Evolutionary conservation across 2,329 filamentous ascomycete species (phyloP).

Genomic region (Fusarium nelsonii): DNA sequence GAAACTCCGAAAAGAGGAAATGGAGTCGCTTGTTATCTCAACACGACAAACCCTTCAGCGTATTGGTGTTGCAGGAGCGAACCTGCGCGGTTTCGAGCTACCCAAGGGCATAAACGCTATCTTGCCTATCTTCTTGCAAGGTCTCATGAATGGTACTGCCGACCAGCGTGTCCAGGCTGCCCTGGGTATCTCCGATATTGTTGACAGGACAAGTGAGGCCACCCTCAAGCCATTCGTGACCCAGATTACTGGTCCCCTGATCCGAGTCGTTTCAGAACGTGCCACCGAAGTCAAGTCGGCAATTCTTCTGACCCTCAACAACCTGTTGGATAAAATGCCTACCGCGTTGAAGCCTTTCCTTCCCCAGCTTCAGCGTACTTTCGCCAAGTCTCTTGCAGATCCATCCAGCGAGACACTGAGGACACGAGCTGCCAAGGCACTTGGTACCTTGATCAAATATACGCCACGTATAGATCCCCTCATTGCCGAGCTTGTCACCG

Average conservation of each 20-base stretch:
- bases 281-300: conserved; percentile 97
- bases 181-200: conserved; percentile 93
- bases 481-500: conserved; percentile 92
- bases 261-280: conserved; percentile 96
- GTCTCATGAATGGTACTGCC: conserved; percentile 93
- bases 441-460: conserved; percentile 95
- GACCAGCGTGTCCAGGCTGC: conserved; percentile 94
- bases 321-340: conserved; percentile 95
- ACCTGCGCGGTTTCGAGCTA: conserved; percentile 87
- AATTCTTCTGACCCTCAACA: conserved; percentile 93
- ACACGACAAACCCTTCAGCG: conserved; percentile 88
- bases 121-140: conserved; percentile 95
- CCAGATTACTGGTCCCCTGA: conserved; percentile 96
- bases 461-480: conserved; percentile 96
- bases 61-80: conserved; percentile 86
- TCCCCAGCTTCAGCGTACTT: conserved; percentile 95
- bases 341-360: conserved; percentile 95
- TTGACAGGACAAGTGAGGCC: conserved; percentile 89
- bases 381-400: conserved; percentile 95
- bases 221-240: conserved; percentile 95
- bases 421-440: conserved; percentile 88
- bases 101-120: conserved; percentile 98
- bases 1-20: conserved; percentile 93
- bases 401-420: conserved; percentile 89
- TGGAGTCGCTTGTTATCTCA: conserved; percentile 91